Evolutionary conservation across 1,139 yeast genomes (phyloP).

Genomic region (Candida albicans): DNA sequence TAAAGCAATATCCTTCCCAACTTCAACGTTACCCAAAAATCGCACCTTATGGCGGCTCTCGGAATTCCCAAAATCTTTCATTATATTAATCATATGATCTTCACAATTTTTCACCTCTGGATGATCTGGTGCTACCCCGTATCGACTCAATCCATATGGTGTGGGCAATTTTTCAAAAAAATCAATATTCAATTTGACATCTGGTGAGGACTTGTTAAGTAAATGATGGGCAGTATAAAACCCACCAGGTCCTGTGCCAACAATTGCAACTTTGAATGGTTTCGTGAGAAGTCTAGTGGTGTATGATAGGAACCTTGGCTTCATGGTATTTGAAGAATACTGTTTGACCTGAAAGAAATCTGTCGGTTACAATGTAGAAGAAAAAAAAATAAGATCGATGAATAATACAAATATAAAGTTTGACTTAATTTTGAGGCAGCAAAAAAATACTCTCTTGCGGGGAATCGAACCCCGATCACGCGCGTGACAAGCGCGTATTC

Average conservation of each 20-base stretch:
- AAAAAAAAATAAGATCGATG: not conserved
- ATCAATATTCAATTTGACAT: slow-evolving; percentile 44
- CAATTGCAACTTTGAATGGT: slow-evolving; percentile 56
- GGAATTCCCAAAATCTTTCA: slow-evolving; percentile 25
- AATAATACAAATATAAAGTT: no score
- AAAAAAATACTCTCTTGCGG: slow-evolving; percentile 6
- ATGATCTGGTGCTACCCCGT: slow-evolving; percentile 99
- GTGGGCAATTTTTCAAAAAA: slow-evolving; percentile 82
- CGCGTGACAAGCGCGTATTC: slow-evolving; percentile 9
- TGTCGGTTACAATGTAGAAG: not conserved
- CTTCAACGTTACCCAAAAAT: slow-evolving; percentile 72
- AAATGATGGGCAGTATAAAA: slow-evolving; percentile 85
- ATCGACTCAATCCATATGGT: slow-evolving; percentile 88
- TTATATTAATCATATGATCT: slow-evolving; percentile 71
- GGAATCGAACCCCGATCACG: slow-evolving; percentile 8
- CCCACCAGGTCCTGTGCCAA: slow-evolving; percentile 97
- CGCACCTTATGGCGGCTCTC: slow-evolving; percentile 41
- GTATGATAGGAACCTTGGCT: slow-evolving; percentile 10
- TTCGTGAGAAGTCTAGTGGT: slow-evolving; percentile 9
- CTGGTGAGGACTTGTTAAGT: slow-evolving; percentile 45
- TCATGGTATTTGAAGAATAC: slow-evolving; percentile 1
- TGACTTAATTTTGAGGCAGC: no score
- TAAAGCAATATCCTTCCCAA: slow-evolving; percentile 60
- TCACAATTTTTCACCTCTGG: slow-evolving; percentile 93
- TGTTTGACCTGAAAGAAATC: no score